Conservation (phyloP, 352 stramenopile species). For the Blastocystis sp. region DNA sequence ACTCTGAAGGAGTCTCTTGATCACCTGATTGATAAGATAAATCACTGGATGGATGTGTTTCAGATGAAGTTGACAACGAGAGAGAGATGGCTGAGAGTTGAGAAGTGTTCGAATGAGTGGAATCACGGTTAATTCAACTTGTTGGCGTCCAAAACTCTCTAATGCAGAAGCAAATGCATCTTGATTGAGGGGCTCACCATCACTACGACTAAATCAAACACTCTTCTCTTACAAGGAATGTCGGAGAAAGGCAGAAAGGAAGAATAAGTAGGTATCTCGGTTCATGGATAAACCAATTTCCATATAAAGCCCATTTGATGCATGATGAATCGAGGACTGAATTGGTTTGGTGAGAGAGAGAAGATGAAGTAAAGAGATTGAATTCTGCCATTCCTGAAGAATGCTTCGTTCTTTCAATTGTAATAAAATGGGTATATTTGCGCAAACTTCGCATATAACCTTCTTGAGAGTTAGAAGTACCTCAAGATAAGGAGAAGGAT, state of each 20-base stretch:
- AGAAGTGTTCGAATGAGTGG: not conserved
- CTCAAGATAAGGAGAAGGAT: not conserved
- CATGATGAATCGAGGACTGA: too few species aligned
- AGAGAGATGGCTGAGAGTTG: not conserved
- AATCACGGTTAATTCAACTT: conserved; percentile 26
- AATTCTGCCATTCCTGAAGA: too few species aligned
- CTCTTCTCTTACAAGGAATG: not conserved
- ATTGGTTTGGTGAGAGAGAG: too few species aligned
- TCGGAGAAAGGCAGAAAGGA: not conserved
- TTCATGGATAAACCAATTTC: conserved; percentile 15
- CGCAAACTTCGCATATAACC: too few species aligned
- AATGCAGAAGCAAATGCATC: not conserved
- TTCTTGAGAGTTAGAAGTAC: not conserved
- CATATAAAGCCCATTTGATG: not conserved
- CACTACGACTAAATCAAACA: not conserved
- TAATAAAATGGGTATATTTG: too few species aligned
- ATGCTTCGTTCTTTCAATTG: too few species aligned
- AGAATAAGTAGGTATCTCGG: not conserved
- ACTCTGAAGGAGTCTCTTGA: conserved; percentile 4
- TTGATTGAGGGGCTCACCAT: not conserved
- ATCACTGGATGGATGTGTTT: not conserved
- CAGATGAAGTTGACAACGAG: not conserved
- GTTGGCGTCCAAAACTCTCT: not conserved
- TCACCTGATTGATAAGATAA: not conserved
- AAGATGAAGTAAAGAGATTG: too few species aligned